Conservation (phyloP, 805 yeast species). For the Metschnikowia peoriensis region DNA sequence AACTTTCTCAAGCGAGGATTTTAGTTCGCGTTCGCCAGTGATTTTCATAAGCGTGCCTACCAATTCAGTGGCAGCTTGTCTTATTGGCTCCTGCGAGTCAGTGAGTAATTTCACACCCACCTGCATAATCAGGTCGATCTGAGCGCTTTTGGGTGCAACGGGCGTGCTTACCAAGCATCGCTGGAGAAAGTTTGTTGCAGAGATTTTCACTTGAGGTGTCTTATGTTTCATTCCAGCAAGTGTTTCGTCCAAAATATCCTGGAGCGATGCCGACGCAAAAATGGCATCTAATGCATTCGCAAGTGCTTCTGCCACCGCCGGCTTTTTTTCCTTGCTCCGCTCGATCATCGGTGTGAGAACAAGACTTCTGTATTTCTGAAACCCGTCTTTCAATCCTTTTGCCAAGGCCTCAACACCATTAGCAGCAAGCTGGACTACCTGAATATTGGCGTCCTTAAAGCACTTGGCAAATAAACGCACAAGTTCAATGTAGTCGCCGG, state of each 20-base stretch:
- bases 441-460: slow-evolving; percentile 84
- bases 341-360: slow-evolving; percentile 68
- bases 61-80: slow-evolving; percentile 73
- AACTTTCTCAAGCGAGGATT: slow-evolving; percentile 58
- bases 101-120: slow-evolving; percentile 60
- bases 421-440: slow-evolving; percentile 79
- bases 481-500: slow-evolving; percentile 66
- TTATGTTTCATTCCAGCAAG: slow-evolving; percentile 65
- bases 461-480: slow-evolving; percentile 64
- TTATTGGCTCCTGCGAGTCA: slow-evolving; percentile 82
- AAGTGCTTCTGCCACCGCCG: slow-evolving; percentile 71
- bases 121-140: slow-evolving; percentile 57
- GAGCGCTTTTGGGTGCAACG: slow-evolving; percentile 48
- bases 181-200: slow-evolving; percentile 61
- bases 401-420: slow-evolving; percentile 60
- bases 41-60: slow-evolving; percentile 82
- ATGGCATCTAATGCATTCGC: slow-evolving; percentile 62
- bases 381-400: slow-evolving; percentile 59
- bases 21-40: slow-evolving; percentile 70
- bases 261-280: slow-evolving; percentile 48
- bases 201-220: slow-evolving; percentile 78
- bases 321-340: slow-evolving; percentile 85
- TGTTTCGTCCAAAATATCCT: slow-evolving; percentile 59
- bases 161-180: slow-evolving; percentile 57
- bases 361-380: slow-evolving; percentile 50